These are phyloP conservation scores for Aureobasidium leucospermi DNA, from an alignment of 2,329 filamentous ascomycete genomes.

Conservation along the genomic window DNA sequence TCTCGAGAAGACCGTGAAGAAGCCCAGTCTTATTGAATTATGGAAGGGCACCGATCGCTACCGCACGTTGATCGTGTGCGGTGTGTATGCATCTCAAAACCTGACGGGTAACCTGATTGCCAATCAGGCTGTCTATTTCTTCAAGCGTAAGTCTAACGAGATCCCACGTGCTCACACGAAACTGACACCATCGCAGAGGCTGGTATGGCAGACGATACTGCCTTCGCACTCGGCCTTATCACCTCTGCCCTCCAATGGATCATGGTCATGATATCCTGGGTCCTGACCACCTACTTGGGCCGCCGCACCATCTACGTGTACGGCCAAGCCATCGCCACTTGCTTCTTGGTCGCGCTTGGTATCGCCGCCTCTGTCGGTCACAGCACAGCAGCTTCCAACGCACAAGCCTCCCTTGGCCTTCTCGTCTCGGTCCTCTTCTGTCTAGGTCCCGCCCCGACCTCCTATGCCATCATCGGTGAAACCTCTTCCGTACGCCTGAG, in stretches of 20 bases:
- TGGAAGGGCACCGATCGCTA: conserved; percentile 49
- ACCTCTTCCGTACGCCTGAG: conserved; percentile 58
- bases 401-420: conserved; percentile 56
- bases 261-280: conserved; percentile 60
- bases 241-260: conserved; percentile 56
- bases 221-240: conserved; percentile 58
- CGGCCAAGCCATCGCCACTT: conserved; percentile 48
- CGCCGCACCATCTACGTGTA: conserved; percentile 59
- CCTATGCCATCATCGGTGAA: conserved; percentile 61
- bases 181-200: conserved; percentile 36
- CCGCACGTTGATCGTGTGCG: conserved; percentile 49
- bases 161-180: no score
- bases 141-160: conserved; percentile 29
- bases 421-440: conserved; percentile 60
- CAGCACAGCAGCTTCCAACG: conserved; percentile 37
- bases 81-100: conserved; percentile 53
- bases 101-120: conserved; percentile 57
- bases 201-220: conserved; percentile 46
- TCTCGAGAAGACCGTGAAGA: conserved; percentile 46
- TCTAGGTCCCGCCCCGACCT: conserved; percentile 55
- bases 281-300: conserved; percentile 57
- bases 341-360: conserved; percentile 52
- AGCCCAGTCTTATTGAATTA: conserved; percentile 45
- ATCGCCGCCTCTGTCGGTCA: conserved; percentile 47
- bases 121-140: conserved; percentile 57